Percentiles rank a stretch among this genome's conserved stretches.
phyloP scores from a whole-genome alignment of 257 asterid genomes.

The Lycium ferocissimum region DNA sequence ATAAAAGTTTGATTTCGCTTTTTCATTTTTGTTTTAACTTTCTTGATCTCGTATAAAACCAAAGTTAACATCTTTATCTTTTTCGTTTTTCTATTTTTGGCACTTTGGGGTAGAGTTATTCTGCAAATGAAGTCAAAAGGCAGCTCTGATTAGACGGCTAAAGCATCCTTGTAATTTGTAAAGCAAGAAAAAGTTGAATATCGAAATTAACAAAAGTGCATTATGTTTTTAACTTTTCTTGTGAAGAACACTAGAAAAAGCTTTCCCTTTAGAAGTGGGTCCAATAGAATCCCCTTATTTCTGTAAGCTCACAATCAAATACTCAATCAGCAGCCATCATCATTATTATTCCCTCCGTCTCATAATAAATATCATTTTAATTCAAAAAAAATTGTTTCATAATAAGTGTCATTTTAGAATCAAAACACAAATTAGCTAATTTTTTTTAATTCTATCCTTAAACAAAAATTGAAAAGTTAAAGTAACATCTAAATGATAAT shows the following conservation, averaged over 20 bases:
- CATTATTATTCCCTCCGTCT: too few species aligned
- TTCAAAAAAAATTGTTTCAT: too few species aligned
- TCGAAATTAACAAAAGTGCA: conserved; percentile 67
- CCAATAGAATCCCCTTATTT: background rate
- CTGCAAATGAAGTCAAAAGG: conserved; percentile 59
- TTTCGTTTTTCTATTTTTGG: background rate
- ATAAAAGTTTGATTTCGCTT: background rate
- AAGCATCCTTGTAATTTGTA: conserved; percentile 49
- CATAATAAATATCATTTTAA: too few species aligned
- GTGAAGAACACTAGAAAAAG: conserved; percentile 43
- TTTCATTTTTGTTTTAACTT: background rate
- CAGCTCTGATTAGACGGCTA: conserved; percentile 44
- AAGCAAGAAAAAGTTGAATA: conserved; percentile 58
- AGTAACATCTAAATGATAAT: too few species aligned
- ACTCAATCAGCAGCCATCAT: conserved; percentile 42
- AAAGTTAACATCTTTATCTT: conserved; percentile 21
- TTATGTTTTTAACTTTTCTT: conserved; percentile 43
- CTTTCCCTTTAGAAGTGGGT: conserved; percentile 26
- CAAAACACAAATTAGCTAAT: too few species aligned
- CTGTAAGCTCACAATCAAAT: conserved; percentile 29
- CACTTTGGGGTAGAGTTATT: background rate
- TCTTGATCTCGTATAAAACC: conserved; percentile 6
- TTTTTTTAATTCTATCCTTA: too few species aligned
- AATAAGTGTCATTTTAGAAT: too few species aligned
- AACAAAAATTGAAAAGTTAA: too few species aligned